A percentile compares a stretch with the other conserved stretches of the same genome.
These are phyloP conservation scores for Phytopythium sindhum DNA, from an alignment of 352 stramenopile genomes.

Conservation along the genomic window DNA sequence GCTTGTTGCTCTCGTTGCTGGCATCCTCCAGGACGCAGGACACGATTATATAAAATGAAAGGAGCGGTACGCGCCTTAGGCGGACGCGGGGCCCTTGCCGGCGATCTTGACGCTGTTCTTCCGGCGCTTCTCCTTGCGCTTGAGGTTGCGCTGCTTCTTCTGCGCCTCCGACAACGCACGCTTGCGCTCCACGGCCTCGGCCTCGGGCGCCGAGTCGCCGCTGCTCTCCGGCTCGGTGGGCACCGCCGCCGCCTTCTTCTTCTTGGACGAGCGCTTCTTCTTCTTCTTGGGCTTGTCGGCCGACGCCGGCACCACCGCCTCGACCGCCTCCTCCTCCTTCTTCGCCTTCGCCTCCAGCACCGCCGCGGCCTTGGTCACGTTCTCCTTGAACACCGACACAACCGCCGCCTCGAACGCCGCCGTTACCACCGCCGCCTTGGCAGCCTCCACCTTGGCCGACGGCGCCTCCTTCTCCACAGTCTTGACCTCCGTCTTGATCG, in stretches of 20 bases:
- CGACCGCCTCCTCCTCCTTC: slow-evolving; percentile 24
- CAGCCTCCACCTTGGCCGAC: slow-evolving; percentile 20
- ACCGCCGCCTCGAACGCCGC: slow-evolving; percentile 22
- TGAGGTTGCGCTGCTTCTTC: slow-evolving; percentile 66
- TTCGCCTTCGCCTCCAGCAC: slow-evolving; percentile 6
- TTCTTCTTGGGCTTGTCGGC: slow-evolving; percentile 32
- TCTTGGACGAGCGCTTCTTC: slow-evolving; percentile 31
- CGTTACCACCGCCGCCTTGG: slow-evolving; percentile 28
- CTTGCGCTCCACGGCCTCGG: slow-evolving; percentile 21
- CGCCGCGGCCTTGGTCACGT: slow-evolving; percentile 14
- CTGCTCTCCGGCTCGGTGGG: slow-evolving; percentile 23
- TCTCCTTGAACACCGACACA: slow-evolving; percentile 28
- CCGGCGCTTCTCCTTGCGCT: slow-evolving; percentile 77
- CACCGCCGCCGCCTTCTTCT: slow-evolving; percentile 18
- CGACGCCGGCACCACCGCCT: slow-evolving; percentile 4
- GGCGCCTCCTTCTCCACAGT: neutral
- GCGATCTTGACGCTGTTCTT: slow-evolving; percentile 61
- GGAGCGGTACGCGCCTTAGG: slow-evolving; percentile 3
- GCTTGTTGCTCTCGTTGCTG: neutral
- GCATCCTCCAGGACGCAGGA: slow-evolving; percentile 15
- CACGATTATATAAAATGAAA: slow-evolving; percentile 3
- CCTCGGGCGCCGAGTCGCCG: slow-evolving; percentile 31
- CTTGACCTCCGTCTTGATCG: neutral
- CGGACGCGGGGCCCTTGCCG: slow-evolving; percentile 18
- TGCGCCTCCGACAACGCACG: slow-evolving; percentile 48